phyloP scores from a whole-genome alignment of 139 green algal species.

The Astrephomene gubernaculifera region DNA sequence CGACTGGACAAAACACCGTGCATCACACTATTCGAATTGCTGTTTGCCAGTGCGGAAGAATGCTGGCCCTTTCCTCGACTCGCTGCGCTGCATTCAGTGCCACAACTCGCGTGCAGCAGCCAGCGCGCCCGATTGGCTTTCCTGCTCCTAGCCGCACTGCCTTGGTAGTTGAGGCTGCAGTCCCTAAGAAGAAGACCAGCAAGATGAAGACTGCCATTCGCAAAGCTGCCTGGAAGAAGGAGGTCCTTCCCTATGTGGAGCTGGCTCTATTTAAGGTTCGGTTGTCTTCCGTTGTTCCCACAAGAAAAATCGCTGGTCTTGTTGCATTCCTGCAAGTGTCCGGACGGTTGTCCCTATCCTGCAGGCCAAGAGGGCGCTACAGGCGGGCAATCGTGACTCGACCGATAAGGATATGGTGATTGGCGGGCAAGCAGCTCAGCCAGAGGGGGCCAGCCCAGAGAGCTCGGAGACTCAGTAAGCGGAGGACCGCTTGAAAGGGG shows the following conservation, averaged over 20 bases:
- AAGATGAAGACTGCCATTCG: slow-evolving; percentile 44
- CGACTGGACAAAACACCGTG: too few relatives aligned
- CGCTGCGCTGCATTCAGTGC: slow-evolving; percentile 38
- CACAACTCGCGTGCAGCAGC: slow-evolving; percentile 35
- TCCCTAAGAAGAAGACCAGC: slow-evolving; percentile 45
- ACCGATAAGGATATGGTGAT: slow-evolving; percentile 45
- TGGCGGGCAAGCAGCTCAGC: slow-evolving; percentile 18
- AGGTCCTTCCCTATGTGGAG: slow-evolving; percentile 43
- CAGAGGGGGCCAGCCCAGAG: background rate
- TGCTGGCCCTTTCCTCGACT: slow-evolving; percentile 38
- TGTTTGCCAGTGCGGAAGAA: slow-evolving; percentile 4
- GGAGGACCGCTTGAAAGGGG: too few relatives aligned
- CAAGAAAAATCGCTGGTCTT: too few relatives aligned
- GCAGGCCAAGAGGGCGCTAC: slow-evolving; percentile 39
- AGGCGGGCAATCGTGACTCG: slow-evolving; percentile 32
- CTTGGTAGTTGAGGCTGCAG: slow-evolving; percentile 34
- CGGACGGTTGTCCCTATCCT: too few relatives aligned
- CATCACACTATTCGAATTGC: too few relatives aligned
- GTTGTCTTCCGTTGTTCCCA: background rate
- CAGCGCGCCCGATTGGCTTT: slow-evolving; percentile 18
- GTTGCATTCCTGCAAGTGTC: too few relatives aligned
- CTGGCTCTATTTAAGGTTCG: slow-evolving; percentile 40
- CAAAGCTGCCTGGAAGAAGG: slow-evolving; percentile 46
- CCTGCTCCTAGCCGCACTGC: slow-evolving; percentile 18
- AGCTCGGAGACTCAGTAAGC: slow-evolving; percentile 31